Evolutionary conservation across 352 stramenopile genomes (phyloP), one percentile per base, ranked within the genome.

Genomic region (Blastocystis hominis): DNA sequence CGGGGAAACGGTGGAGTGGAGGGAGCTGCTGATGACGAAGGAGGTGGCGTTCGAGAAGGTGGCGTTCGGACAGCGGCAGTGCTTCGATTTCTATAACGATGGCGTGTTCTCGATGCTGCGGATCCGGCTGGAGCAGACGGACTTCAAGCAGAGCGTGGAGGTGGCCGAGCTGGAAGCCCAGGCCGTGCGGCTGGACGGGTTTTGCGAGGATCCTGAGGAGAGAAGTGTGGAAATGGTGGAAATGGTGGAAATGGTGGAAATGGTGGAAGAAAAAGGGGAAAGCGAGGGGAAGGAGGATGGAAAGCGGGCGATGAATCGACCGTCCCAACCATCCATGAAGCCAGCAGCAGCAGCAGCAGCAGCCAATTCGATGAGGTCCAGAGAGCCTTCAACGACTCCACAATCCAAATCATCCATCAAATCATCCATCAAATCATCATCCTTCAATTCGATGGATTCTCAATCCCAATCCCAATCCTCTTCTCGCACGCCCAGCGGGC

Each of bases 121-220:
- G 20, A 40, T 80, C 34, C 70, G 44, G 24, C 50, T 80, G 46
- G 20, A 40, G 24, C 24, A 80, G 15, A 46, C 38, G 30, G 70
- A 80, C 7, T 47, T 63, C 44, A 80, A 80, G 54, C 24, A 61
- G 9, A 10, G 34, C 9, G 3, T 80, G 70, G 70, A 80, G 46
- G 44, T 80, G 20, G 70, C 70, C n/a, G 70, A 80, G 46, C 30
- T 80, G 30, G 70, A 80, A n/a, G 62, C 63, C 70, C 63, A 47
- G 30, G 24, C 70, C 3, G 17, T 42, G 6, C 70, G 70, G 0
- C 44, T 80, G 4, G 70, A 80, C 55, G 70, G 70, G 5, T 80
- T 62, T 47, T 80, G 70, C 55, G 70, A 80, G 70, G 64, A 76
- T 34, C 13, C n/a, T 5, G 24, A 30, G 24, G 24, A 30, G 24